Conservation (phyloP, 768 basidiomycete genomes). For the Russula abietina region DNA sequence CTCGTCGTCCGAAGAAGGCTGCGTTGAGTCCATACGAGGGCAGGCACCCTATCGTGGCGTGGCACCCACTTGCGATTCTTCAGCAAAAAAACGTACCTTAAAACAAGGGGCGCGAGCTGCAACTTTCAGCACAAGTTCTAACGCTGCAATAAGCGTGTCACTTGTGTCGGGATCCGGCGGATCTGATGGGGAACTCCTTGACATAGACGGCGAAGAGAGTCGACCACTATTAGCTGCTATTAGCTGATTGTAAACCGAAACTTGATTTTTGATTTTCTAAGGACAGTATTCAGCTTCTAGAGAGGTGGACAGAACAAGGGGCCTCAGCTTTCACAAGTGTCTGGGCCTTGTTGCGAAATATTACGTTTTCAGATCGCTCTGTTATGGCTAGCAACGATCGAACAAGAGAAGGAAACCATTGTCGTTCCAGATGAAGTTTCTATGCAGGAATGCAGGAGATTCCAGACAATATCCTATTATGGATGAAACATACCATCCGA, state of each 20-base stretch:
- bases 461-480: constrained; percentile 9
- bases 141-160: constrained; percentile 15
- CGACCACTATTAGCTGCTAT: too few relatives aligned
- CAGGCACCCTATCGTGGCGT: neutral
- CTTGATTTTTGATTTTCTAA: constrained; percentile 7
- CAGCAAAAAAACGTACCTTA: constrained; percentile 4
- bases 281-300: constrained; percentile 2
- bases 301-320: neutral
- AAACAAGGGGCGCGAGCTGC: constrained; percentile 14
- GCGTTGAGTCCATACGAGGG: neutral
- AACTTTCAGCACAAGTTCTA: constrained; percentile 17
- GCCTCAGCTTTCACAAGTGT: constrained; percentile 4
- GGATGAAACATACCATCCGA: constrained; percentile 44
- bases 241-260: constrained; percentile 4
- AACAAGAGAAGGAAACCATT: constrained; percentile 19
- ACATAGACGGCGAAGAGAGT: neutral
- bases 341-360: constrained; percentile 4
- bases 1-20: neutral
- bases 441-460: neutral
- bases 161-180: neutral
- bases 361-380: constrained; percentile 5
- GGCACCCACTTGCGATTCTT: neutral
- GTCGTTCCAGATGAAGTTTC: constrained; percentile 22
- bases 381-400: constrained; percentile 18
- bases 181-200: neutral